Evolutionary conservation across 1,139 yeast species (phyloP).

Genomic region (Hansenula sp.): DNA sequence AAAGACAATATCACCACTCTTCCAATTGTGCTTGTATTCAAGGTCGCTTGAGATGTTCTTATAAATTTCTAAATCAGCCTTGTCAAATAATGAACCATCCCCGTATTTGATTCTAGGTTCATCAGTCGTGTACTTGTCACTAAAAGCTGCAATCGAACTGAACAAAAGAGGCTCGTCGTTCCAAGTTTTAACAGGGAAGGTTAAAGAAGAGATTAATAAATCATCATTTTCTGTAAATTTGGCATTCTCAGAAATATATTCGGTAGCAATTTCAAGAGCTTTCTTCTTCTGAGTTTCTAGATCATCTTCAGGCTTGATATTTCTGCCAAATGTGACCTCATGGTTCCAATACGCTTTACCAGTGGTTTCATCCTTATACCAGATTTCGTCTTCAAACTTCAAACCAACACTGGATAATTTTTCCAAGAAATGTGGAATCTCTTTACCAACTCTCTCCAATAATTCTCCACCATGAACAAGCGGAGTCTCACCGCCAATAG

Average conservation of each 20-base stretch:
- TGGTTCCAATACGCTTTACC: slow-evolving; percentile 25
- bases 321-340: slow-evolving; percentile 27
- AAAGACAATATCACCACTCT: slow-evolving; percentile 29
- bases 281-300: slow-evolving; percentile 23
- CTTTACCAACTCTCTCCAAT: slow-evolving; percentile 19
- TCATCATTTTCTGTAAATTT: slow-evolving; percentile 25
- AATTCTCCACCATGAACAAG: slow-evolving; percentile 31
- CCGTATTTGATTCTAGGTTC: slow-evolving; percentile 22
- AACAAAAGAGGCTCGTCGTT: slow-evolving; percentile 21
- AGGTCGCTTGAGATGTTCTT: slow-evolving; percentile 19
- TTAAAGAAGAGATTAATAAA: slow-evolving; percentile 26
- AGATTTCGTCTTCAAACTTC: slow-evolving; percentile 17
- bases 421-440: slow-evolving; percentile 24
- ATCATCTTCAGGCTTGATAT: slow-evolving; percentile 19
- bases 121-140: slow-evolving; percentile 8
- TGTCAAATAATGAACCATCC: slow-evolving; percentile 22
- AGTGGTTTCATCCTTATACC: slow-evolving; percentile 15
- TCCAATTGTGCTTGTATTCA: slow-evolving; percentile 25
- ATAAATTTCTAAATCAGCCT: slow-evolving; percentile 19
- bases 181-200: slow-evolving; percentile 24
- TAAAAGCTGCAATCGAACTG: slow-evolving; percentile 25
- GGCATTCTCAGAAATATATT: slow-evolving; percentile 25
- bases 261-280: slow-evolving; percentile 23
- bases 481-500: slow-evolving; percentile 29
- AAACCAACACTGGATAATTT: slow-evolving; percentile 24